A percentile compares a stretch with the other conserved stretches of the same genome.
These are phyloP conservation scores for Lachnellula arida DNA, from an alignment of 2,329 filamentous ascomycete species.

Conservation along the genomic window DNA sequence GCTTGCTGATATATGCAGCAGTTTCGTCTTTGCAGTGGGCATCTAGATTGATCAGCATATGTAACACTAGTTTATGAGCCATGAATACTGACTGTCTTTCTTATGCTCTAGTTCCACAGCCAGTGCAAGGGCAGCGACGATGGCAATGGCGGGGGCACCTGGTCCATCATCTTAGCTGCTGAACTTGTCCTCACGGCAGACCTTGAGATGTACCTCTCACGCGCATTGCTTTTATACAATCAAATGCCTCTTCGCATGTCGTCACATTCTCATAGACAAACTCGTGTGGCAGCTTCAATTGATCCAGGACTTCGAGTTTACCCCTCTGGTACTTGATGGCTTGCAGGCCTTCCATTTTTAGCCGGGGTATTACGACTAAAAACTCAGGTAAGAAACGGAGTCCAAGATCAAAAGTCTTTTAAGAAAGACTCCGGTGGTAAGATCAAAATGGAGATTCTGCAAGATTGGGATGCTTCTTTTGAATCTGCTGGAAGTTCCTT, in stretches of 20 bases:
- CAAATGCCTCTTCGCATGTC: constrained; percentile 70
- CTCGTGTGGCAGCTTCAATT: constrained; percentile 76
- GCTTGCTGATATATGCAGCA: constrained; percentile 67
- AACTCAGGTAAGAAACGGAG: neutral
- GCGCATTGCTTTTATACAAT: constrained; percentile 76
- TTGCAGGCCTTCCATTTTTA: constrained; percentile 49
- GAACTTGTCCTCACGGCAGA: neutral
- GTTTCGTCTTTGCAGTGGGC: constrained; percentile 44
- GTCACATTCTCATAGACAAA: constrained; percentile 71
- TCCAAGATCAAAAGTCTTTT: too few relatives aligned
- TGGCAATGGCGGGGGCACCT: constrained; percentile 92
- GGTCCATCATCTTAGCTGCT: constrained; percentile 17
- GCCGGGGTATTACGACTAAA: neutral
- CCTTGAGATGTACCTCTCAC: constrained; percentile 49
- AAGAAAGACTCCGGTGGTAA: too few relatives aligned
- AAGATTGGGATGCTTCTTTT: too few relatives aligned
- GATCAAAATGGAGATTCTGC: too few relatives aligned
- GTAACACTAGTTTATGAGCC: neutral
- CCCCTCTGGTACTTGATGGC: constrained; percentile 73
- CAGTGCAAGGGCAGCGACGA: constrained; percentile 86
- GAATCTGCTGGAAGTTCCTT: too few relatives aligned
- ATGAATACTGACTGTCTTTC: constrained; percentile 36
- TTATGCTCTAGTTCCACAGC: constrained; percentile 74
- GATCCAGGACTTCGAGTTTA: constrained; percentile 72
- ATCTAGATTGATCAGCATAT: constrained; percentile 6